Base-by-base conservation (phyloP, 176 grass and related monocot species). In the Musa acuminata region DNA sequence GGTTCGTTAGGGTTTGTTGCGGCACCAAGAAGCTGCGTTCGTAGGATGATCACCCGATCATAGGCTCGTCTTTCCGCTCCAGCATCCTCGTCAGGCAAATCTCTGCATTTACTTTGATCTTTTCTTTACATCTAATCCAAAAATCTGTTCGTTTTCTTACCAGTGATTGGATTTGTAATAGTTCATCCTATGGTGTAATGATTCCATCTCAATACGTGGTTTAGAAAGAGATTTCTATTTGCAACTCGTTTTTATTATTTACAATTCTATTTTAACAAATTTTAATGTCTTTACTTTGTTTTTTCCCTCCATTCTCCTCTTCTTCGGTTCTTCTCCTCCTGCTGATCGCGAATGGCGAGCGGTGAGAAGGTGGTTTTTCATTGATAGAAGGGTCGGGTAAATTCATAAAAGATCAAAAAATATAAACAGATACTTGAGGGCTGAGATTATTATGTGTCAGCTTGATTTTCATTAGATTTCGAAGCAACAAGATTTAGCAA, bases 341-440 rank as follows among this genome's bases (percentile, higher is more conserved):
- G 1, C 29, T 29, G 0, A 29, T 29, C 29, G 2, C 2, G 29
- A 29, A 29, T 3, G 29, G 29, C 29, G 29, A 29, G 29, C 29
- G 29, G 29, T 3, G 29, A 29, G 29, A 3, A 87, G 83, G 85
- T 91, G 94, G 85, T 93, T 97, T 81, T 97, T 91, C 75, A 97
- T 97, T 68, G 87, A 93, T 77, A 97, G 93, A 75, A 87, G 85
- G 66, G 90, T 88, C 65, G 90, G 85, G 58, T 96, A 66, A 90
- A 70, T 55, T 25, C 22, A 78, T 50, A 51, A 76, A 51, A 73
- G 79, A 35, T 76, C 63, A 77, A 81, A 11, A 59, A 16, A 57
- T 16, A 43, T 48, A 52, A 13, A 54, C 13, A 29, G 29, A 29
- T 29, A 29, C 2, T 29, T 66, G 55, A 22, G 43, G 26, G 76